A percentile compares a stretch with the other conserved stretches of the same genome.
Conservation (phyloP, 2,329 filamentous ascomycete species). For the Curvularia spicifera region DNA sequence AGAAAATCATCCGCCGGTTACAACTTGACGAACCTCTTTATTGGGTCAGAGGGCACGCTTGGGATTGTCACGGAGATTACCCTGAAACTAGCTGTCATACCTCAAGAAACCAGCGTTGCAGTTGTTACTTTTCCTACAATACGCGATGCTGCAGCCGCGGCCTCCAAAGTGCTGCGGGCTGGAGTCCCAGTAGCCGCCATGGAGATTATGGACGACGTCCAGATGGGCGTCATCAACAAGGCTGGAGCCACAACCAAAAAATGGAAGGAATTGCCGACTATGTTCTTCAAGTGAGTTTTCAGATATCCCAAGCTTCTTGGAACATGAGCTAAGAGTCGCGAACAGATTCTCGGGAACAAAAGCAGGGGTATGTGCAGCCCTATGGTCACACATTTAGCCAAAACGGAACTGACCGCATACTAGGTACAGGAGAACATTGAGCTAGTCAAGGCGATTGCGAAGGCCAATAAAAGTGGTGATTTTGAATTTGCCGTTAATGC, state of each 20-base stretch:
- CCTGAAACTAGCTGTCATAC: conserved; percentile 77
- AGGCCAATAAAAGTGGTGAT: conserved; percentile 61
- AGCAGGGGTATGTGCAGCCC: conserved; percentile 56
- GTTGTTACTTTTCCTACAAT: conserved; percentile 81
- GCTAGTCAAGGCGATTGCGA: conserved; percentile 71
- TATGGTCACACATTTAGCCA: conserved; percentile 22
- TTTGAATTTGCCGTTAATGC: conserved; percentile 64
- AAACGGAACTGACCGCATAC: conserved; percentile 39
- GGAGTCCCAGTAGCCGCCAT: conserved; percentile 77
- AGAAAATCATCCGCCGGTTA: conserved; percentile 81
- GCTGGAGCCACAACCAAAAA: conserved; percentile 72
- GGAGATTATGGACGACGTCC: conserved; percentile 88
- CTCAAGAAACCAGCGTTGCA: conserved; percentile 76
- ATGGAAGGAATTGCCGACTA: conserved; percentile 77
- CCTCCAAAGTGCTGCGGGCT: conserved; percentile 75
- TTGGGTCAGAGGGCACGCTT: conserved; percentile 81
- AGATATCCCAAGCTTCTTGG: conserved; percentile 6
- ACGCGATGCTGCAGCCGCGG: conserved; percentile 75
- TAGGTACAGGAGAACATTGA: conserved; percentile 75
- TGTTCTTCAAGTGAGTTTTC: conserved; percentile 75
- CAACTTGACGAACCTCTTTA: conserved; percentile 79
- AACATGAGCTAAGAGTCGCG: conserved; percentile 31
- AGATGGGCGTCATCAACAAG: conserved; percentile 82
- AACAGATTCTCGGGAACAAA: conserved; percentile 74
- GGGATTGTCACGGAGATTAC: conserved; percentile 84